Base-by-base conservation (phyloP, 805 yeast species). In the Yarrowia hollandica region DNA sequence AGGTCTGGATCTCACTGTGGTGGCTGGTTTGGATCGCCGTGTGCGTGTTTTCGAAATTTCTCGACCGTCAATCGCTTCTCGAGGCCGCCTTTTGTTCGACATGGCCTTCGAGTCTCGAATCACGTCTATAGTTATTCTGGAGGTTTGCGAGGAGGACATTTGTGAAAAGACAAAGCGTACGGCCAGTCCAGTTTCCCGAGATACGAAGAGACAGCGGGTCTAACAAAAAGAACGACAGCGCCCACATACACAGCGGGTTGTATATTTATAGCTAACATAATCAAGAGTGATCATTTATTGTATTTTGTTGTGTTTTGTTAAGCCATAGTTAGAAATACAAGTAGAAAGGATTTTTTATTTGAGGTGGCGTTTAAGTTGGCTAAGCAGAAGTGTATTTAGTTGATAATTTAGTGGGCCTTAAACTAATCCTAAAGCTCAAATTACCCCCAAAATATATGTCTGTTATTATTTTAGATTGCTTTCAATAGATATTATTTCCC, bases 191-290 rank as follows among this genome's bases (percentile, higher is more conserved):
- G 39, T 48, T 33, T 7, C 33, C 28, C 21, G 38, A 4, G 55
- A 48, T n/a, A 30, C 39, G 22, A 33, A 48, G 22, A n/a, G 55
- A 16, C 39, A 48, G 39, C 22, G 55, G 28, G 21, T 31, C 16
- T 31, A 16, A 34, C 18, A n/a, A 33, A 3, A n/a, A 3, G 37
- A 33, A n/a, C 7, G 37, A 33, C 18, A 33, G 22, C 38, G n/a
- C 31, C 28, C 6, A 11, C 34, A 8, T n/a, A 31, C 6, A 31
- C 34, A 31, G 6, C 5, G 16, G 34, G 25, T 48, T 48, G 55
- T 48, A 28, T 44, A 48, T 48, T 48, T 48, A 48, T 48, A 48
- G 39, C 55, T 48, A 48, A 48, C 55, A 48, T 31, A 31, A n/a
- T n/a, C n/a, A n/a, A n/a, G n/a, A n/a, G n/a, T n/a, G n/a, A n/a